Evolutionary conservation across 2,329 filamentous ascomycete species (phyloP).

Genomic region (Zymoseptoria ardabiliae): DNA sequence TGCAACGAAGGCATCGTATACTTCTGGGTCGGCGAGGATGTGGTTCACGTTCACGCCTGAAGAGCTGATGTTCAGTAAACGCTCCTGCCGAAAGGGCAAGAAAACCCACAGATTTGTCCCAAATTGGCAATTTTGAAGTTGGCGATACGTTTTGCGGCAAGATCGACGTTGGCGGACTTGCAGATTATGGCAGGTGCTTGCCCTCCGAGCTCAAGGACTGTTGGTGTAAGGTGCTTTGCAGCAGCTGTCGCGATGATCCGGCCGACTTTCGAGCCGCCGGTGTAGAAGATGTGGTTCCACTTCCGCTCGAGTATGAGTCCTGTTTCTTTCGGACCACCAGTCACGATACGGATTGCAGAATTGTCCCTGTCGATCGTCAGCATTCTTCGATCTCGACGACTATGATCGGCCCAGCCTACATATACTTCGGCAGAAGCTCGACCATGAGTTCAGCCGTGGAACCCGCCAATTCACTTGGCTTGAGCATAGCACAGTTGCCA

Average conservation of each 20-base stretch:
- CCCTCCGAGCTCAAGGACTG: constrained; percentile 73
- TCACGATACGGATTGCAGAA: constrained; percentile 66
- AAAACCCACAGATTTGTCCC: constrained; percentile 64
- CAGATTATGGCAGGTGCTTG: constrained; percentile 76
- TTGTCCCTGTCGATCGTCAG: constrained; percentile 44
- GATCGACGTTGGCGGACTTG: constrained; percentile 64
- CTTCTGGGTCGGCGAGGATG: constrained; percentile 66
- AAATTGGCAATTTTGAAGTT: constrained; percentile 81
- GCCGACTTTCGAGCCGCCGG: constrained; percentile 65
- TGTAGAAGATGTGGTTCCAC: constrained; percentile 86
- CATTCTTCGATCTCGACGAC: too few species aligned
- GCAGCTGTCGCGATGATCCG: constrained; percentile 62
- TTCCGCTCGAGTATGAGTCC: constrained; percentile 73
- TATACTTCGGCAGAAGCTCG: constrained; percentile 63
- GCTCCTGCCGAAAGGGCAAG: too few species aligned
- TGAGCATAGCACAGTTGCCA: constrained; percentile 77
- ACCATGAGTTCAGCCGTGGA: constrained; percentile 66
- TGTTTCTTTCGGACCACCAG: constrained; percentile 70
- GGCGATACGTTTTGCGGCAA: constrained; percentile 72
- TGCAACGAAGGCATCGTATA: constrained; percentile 64
- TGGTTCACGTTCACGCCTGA: constrained; percentile 72
- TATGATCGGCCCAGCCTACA: constrained; percentile 31
- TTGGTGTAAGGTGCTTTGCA: constrained; percentile 68
- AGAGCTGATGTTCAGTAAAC: too few species aligned
- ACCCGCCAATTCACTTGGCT: constrained; percentile 76